Evolutionary conservation across 108 stramenopile genomes (phyloP), one percentile per base, ranked within the genome.

Genomic region (Fragilariopsis cylindrus): DNA sequence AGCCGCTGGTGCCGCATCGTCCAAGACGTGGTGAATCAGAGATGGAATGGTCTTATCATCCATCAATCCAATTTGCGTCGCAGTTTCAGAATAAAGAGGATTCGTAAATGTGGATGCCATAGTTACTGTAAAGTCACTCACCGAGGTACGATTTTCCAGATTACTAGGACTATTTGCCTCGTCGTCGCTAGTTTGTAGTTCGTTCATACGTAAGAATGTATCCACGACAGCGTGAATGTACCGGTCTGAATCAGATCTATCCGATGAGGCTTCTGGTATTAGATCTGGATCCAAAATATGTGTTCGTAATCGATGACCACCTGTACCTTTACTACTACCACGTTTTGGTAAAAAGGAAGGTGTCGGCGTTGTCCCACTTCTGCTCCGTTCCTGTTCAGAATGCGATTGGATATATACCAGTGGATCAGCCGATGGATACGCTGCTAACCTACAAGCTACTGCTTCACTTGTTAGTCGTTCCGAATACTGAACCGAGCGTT

Each of bases 381-480:
- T 47, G 56, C 65, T 65, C 5, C 43, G 16, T 4, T 11, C 30
- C 43, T 78, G 58, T 41, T 86, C 85, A 13, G 79, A 53, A 6
- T 57, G 74, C 11, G 88, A 79, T 1, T 87, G 92, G 4, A 90
- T 79, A 73, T 90, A 90, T 21, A 89, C 72, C 57, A 94, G 45
- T 6, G 93, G 91, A 62, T 89, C 90, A 3, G 90, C 88, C 6
- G 93, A 91, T 12, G 93, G 91, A 57, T 91, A 88, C 4, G 89
- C 91, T 18, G 87, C 80, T 55, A 94, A 69, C 5, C 89, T 84
- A 84, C 93, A 94, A 43, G 89, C 85, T 41, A 95, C 94, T 7
- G 94, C 91, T 74, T 95, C 90, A 7, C 84, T 77, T 4, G 94
- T 95, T 60, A 90, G 68, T 45, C 90, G 80, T 71, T 95, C 94